These are phyloP conservation scores for Ochetophila trinervis DNA, from an alignment of 306 rosid genomes.

Conservation along the genomic window DNA sequence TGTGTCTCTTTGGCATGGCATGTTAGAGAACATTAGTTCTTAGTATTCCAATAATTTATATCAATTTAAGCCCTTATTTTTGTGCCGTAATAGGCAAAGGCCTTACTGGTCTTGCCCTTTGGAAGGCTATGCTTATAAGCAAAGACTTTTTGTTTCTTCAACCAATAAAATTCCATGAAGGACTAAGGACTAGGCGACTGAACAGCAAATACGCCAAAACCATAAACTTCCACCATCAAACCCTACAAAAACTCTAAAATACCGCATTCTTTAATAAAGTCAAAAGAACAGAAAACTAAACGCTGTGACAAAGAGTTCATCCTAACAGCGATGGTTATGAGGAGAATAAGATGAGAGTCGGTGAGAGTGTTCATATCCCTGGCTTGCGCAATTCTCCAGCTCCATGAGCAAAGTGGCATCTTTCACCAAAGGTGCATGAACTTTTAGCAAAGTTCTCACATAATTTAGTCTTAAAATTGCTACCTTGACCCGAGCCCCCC, in stretches of 20 bases:
- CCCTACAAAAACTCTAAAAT: neutral
- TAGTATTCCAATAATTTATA: no score
- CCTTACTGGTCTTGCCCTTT: no score
- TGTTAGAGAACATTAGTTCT: no score
- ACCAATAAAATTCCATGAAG: neutral
- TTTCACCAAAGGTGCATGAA: conserved; percentile 79
- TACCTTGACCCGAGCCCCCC: conserved; percentile 27
- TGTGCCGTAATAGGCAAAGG: no score
- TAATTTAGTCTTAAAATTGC: conserved; percentile 73
- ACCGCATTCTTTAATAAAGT: neutral
- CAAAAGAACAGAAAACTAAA: neutral
- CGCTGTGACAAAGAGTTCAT: conserved; percentile 14
- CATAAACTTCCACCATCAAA: neutral
- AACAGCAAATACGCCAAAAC: neutral
- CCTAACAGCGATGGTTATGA: conserved; percentile 2
- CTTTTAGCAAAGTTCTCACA: conserved; percentile 74
- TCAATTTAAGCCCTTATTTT: no score
- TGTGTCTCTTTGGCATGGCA: no score
- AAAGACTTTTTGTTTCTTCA: neutral
- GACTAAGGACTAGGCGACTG: neutral
- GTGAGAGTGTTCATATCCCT: conserved; percentile 30
- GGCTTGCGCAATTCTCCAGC: conserved; percentile 58
- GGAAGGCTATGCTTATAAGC: neutral
- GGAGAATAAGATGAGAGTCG: neutral
- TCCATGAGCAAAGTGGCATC: conserved; percentile 91